phyloP scores from a whole-genome alignment of 2,329 filamentous ascomycete genomes.

The Hypoxylon sp. region DNA sequence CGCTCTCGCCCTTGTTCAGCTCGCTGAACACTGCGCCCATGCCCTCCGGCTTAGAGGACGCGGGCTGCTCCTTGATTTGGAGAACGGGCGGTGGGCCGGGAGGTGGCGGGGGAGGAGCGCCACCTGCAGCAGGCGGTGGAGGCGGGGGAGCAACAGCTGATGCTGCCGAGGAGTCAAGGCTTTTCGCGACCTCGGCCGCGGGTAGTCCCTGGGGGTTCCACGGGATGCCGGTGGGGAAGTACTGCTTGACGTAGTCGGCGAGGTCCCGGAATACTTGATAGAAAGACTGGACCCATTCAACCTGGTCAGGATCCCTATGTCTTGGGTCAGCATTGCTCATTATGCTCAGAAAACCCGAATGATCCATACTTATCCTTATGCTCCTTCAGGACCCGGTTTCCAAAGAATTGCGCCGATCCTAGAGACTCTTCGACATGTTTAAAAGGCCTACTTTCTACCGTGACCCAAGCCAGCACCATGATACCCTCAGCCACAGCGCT shows the following conservation, averaged over 20 bases:
- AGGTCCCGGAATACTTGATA: constrained; percentile 91
- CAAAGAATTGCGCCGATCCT: constrained; percentile 90
- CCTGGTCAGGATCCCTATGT: constrained; percentile 75
- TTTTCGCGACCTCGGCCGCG: constrained; percentile 75
- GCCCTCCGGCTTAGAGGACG: constrained; percentile 61
- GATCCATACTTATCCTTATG: constrained; percentile 76
- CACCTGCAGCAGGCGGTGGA: constrained; percentile 67
- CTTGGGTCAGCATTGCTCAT: constrained; percentile 35
- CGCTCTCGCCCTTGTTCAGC: constrained; percentile 88
- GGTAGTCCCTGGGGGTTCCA: constrained; percentile 89
- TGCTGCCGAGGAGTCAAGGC: constrained; percentile 65
- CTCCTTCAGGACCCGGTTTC: constrained; percentile 93
- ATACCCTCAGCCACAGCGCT: constrained; percentile 92
- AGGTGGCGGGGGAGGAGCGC: constrained; percentile 77
- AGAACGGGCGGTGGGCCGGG: constrained; percentile 78
- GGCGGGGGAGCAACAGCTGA: constrained; percentile 65
- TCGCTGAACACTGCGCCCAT: constrained; percentile 93
- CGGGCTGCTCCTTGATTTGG: constrained; percentile 68
- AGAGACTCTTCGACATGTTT: constrained; percentile 89
- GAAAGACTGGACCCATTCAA: constrained; percentile 93
- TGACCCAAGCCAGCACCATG: constrained; percentile 91
- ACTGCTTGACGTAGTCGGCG: constrained; percentile 85
- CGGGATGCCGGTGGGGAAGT: constrained; percentile 82
- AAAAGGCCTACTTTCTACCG: constrained; percentile 83
- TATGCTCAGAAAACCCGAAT: neutral